These are phyloP conservation scores for Otatea glauca DNA, from an alignment of 176 grass and related monocot species.

Conservation along the genomic window DNA sequence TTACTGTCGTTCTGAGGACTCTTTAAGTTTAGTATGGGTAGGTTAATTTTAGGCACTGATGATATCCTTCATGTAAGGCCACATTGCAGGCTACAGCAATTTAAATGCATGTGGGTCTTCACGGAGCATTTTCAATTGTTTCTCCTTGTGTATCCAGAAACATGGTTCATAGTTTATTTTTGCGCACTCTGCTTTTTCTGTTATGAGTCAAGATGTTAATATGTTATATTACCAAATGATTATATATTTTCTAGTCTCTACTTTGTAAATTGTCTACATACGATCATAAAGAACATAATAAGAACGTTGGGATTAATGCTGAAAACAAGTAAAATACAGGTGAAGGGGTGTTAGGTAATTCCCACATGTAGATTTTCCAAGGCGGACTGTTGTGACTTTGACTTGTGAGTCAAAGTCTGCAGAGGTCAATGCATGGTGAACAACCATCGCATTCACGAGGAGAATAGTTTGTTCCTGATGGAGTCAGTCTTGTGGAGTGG, in stretches of 20 bases:
- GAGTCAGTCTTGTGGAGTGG: conserved; percentile 17
- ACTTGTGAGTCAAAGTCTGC: conserved; percentile 27
- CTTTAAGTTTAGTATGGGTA: not conserved
- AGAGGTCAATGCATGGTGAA: conserved; percentile 24
- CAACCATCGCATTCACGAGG: not conserved
- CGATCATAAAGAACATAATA: not conserved
- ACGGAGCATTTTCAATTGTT: not conserved
- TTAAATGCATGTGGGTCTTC: not conserved
- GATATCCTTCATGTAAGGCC: not conserved
- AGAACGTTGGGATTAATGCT: not conserved
- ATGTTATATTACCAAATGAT: too few relatives aligned
- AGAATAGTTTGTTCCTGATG: conserved; percentile 35
- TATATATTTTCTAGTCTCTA: too few relatives aligned
- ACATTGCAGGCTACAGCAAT: not conserved
- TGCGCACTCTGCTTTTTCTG: too few relatives aligned
- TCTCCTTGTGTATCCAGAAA: not conserved
- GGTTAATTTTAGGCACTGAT: not conserved
- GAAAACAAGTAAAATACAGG: not conserved
- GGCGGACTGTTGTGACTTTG: conserved; percentile 22
- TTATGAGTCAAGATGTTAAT: too few relatives aligned
- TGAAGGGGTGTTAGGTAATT: conserved; percentile 21
- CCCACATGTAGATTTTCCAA: conserved; percentile 36
- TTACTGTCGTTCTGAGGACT: not conserved
- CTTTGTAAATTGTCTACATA: not conserved
- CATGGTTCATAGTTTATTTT: not conserved